Evolutionary conservation across 306 rosid species (phyloP).

Genomic region (Clitoria ternatea): DNA sequence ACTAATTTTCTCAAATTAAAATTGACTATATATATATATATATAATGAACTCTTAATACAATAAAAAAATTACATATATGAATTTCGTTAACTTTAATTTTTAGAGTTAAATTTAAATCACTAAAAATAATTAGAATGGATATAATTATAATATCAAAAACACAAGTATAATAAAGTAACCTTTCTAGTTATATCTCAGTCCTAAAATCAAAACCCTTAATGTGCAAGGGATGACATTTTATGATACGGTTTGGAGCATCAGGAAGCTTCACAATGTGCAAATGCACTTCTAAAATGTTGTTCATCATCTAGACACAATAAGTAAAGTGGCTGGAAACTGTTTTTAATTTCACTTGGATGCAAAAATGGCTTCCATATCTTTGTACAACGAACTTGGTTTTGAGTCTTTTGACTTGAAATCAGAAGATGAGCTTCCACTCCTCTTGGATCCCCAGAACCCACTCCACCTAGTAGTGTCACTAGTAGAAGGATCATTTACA

Average conservation of each 20-base stretch:
- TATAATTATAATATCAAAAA: too few species aligned
- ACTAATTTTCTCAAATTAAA: too few species aligned
- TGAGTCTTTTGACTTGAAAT: constrained; percentile 39
- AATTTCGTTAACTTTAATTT: too few species aligned
- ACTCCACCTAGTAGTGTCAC: constrained; percentile 56
- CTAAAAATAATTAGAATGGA: too few species aligned
- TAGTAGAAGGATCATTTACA: constrained; percentile 67
- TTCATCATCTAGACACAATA: background rate
- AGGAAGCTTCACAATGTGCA: background rate
- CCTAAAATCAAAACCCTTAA: background rate
- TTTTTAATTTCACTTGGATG: constrained; percentile 57
- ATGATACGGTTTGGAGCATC: background rate
- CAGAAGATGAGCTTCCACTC: constrained; percentile 67
- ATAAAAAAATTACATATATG: too few species aligned
- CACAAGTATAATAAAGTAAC: too few species aligned
- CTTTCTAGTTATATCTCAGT: too few species aligned
- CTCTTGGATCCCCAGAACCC: constrained; percentile 57
- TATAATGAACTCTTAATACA: too few species aligned
- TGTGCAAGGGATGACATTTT: background rate
- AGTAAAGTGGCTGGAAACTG: background rate
- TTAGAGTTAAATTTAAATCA: too few species aligned
- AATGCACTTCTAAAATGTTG: background rate
- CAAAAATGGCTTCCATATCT: constrained; percentile 92
- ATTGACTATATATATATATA: too few species aligned
- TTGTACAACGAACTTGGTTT: constrained; percentile 49